Evolutionary conservation across 2,329 filamentous ascomycete species (phyloP).

Genomic region (Talaromyces albobiverticillius): DNA sequence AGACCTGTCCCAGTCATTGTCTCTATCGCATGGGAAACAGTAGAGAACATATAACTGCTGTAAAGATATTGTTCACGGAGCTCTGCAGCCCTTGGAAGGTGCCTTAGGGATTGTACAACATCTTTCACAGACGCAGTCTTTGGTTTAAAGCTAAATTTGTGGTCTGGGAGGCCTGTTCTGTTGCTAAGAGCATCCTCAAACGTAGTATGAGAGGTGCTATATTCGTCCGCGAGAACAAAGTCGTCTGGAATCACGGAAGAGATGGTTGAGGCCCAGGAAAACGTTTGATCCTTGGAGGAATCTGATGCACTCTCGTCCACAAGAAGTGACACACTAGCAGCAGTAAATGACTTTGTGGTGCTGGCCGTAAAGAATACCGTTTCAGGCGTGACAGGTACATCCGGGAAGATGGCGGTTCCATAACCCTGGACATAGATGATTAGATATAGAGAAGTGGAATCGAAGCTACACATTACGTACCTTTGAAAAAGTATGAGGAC

Average conservation of each 20-base stretch:
- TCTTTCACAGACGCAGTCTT: not conserved
- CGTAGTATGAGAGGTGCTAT: not conserved
- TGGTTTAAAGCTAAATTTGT: conserved; percentile 1
- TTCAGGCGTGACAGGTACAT: not conserved
- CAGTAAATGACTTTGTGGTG: conserved; percentile 7
- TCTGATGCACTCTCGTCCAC: not conserved
- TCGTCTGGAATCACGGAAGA: not conserved
- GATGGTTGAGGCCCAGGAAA: not conserved
- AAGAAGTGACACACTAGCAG: conserved; percentile 1
- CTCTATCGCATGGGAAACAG: conserved; percentile 1
- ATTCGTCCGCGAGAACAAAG: conserved; percentile 1
- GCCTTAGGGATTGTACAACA: not conserved
- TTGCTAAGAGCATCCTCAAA: conserved; percentile 8
- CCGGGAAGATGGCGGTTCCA: not conserved
- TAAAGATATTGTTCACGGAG: not conserved
- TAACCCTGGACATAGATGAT: not conserved
- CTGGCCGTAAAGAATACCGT: conserved; percentile 3
- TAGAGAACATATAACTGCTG: conserved; percentile 8
- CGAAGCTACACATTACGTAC: not conserved
- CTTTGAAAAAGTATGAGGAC: conserved; percentile 1
- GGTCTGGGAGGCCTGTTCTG: conserved; percentile 3
- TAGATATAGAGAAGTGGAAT: not conserved
- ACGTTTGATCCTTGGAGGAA: not conserved
- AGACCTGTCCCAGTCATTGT: not conserved
- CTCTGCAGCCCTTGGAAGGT: conserved; percentile 3